Conservation (phyloP, 2,329 filamentous ascomycete genomes). For the Orbilia javanica region DNA sequence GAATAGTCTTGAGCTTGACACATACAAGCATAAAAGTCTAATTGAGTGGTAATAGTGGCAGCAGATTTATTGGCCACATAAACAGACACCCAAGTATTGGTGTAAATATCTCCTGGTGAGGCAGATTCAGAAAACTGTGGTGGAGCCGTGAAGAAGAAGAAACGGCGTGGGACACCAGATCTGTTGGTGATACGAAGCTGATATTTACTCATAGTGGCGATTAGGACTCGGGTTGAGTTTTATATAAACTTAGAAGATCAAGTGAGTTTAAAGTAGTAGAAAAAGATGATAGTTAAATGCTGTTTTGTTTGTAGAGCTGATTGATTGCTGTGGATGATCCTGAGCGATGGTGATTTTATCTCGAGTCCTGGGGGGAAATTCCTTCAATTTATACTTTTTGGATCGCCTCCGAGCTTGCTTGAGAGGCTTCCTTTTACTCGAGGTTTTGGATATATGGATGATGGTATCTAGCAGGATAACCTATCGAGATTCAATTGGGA, state of each 20-base stretch:
- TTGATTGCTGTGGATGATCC: background rate
- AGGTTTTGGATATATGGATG: background rate
- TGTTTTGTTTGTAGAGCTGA: background rate
- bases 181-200: constrained; percentile 7
- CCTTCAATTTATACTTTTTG: background rate
- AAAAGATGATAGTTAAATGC: background rate
- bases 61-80: background rate
- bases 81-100: constrained; percentile 5
- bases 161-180: background rate
- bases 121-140: background rate
- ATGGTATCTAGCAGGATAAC: background rate
- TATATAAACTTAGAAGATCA: background rate
- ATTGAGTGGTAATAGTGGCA: background rate
- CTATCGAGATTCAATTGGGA: background rate
- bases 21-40: constrained; percentile 29
- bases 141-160: constrained; percentile 26
- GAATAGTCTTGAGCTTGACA: no score
- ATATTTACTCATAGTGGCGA: constrained; percentile 5
- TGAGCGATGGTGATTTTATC: background rate
- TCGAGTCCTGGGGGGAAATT: background rate
- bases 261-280: background rate
- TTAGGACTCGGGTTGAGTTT: background rate
- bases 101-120: background rate
- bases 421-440: no score
- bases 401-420: background rate